Conservation (phyloP, 192 early-diverging fungal species). For the Coemansia sp. region DNA sequence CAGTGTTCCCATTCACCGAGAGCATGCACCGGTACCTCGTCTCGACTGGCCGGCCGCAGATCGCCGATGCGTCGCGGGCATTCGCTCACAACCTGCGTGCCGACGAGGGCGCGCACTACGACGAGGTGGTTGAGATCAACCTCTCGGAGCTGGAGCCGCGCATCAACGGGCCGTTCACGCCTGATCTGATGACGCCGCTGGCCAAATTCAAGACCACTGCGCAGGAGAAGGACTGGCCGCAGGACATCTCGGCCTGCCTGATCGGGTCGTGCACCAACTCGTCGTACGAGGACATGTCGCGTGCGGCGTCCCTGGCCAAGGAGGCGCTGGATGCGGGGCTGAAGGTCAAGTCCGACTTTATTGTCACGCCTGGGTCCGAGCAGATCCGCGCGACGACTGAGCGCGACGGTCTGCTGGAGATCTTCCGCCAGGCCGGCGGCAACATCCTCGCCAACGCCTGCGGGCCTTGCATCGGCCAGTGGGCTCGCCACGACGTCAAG, state of each 20-base stretch:
- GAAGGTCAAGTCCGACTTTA: slow-evolving; percentile 78
- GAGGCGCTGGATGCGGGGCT: slow-evolving; percentile 85
- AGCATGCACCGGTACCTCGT: slow-evolving; percentile 92
- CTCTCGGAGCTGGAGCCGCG: slow-evolving; percentile 89
- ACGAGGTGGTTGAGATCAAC: slow-evolving; percentile 94
- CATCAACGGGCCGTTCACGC: slow-evolving; percentile 99
- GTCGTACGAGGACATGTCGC: slow-evolving; percentile 97
- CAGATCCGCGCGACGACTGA: slow-evolving; percentile 98
- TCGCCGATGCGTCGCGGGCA: slow-evolving; percentile 65
- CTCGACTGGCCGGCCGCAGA: slow-evolving; percentile 85
- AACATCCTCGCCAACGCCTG: slow-evolving; percentile 95
- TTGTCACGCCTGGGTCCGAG: slow-evolving; percentile 96
- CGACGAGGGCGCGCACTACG: slow-evolving; percentile 71
- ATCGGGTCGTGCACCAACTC: slow-evolving; percentile 99
- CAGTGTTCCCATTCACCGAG: slow-evolving; percentile 90
- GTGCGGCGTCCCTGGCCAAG: slow-evolving; percentile 87
- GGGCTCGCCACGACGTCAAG: slow-evolving; percentile 75
- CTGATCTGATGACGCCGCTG: slow-evolving; percentile 93
- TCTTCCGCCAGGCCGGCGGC: slow-evolving; percentile 86
- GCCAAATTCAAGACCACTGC: slow-evolving; percentile 91
- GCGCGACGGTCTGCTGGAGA: slow-evolving; percentile 84
- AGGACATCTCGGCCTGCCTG: slow-evolving; percentile 80
- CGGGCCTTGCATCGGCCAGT: slow-evolving; percentile 95
- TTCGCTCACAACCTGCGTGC: slow-evolving; percentile 82
- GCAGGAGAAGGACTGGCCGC: slow-evolving; percentile 85